Evolutionary conservation across 1,139 yeast species (phyloP), one percentile per base, ranked within the genome.

Genomic region (Diutina scorzettiae): DNA sequence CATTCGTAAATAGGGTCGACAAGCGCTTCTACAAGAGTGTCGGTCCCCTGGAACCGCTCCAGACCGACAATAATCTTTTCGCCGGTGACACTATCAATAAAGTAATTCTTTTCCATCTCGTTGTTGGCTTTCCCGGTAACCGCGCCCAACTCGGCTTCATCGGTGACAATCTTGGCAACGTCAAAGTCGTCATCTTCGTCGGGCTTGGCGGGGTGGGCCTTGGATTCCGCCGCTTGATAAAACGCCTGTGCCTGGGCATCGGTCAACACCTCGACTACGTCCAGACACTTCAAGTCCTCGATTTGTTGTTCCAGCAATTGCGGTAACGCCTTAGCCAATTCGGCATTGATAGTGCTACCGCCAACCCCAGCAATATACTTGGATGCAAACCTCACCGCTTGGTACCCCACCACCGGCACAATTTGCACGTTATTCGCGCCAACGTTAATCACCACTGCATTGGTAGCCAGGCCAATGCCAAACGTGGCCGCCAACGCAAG

Each of bases 91-190:
- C 66, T 59, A 56, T 82, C 95, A 25, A 66, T 58, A 55, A 87
- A 89, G 7, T 65, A 59, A 56, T 86, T 89, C 23, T 64, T 69
- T 55, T 81, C 89, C 45, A 78, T 56, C 55, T 80, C 81, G 29
- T 71, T 64, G 56, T 76, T 84, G 52, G 64, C 69, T 48, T 71
- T 74, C 20, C 50, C 49, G 24, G 58, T 64, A 42, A 57, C 63
- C 16, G 55, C 57, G 14, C 18, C 42, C 2, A 4, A 27, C 43
- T 81, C 59, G 30, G 79, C 66, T 53, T 80, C 86, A 46, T 85
- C 79, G 1, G 94, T 76, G 7, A 91, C 94, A 51, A 87, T 78
- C 34, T 86, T 86, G 1, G 96, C 96, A 41, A 91, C 89, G 58
- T 91, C 96, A 42, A 86, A 71, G 3, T 78, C 76, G 40, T 85